Base-by-base conservation (phyloP, 2,329 filamentous ascomycete species). In the Monosporascus sp. region DNA sequence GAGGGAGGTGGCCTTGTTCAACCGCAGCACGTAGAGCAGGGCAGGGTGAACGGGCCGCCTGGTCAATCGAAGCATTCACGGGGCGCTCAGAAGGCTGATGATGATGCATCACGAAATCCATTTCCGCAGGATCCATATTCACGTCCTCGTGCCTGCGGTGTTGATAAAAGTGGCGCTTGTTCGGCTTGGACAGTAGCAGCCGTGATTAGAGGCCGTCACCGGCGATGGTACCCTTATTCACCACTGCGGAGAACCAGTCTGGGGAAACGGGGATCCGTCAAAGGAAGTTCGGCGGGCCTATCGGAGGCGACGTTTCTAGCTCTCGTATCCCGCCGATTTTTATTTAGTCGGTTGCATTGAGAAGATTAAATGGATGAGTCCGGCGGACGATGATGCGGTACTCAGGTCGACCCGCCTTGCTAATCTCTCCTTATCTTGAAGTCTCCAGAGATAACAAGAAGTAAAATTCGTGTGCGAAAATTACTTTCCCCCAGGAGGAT, bases 31-130 rank as follows among this genome's bases (percentile, higher is more conserved):
- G 64, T 22, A 68, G 49, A 20, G 64, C 66, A 36, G 67, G 67
- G 49, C 67, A 69, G 18, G 60, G 60, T 39, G 62, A 57, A 9
- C 60, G 56, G 15, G 59, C 53, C 48, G 54, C 49, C 8, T 62
- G 60, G 27, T 63, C 58, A 15, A 59, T 57, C 27, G 35, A 50
- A 11, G 51, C 44, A 37, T 52, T 39, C 8, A 55, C 52, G n/a
- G 58, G 43, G 27, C 55, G 44, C n/a, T 57, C 48, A 27, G 51
- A 48, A 20, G 46, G 48, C 36, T 57, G 60, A 48, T 62, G 61
- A n/a, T 60, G 53, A 18, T 61, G 61, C 60, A 63, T 64, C 51
- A 62, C 57, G 45, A 59, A 68, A 47, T 68, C 64, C 62, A 65
- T 66, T 25, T 58, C 50, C n/a, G 64, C 58, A 38, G 62, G 59